phyloP scores from a whole-genome alignment of 2,329 filamentous ascomycete genomes.

The Fusarium odoratissimum region DNA sequence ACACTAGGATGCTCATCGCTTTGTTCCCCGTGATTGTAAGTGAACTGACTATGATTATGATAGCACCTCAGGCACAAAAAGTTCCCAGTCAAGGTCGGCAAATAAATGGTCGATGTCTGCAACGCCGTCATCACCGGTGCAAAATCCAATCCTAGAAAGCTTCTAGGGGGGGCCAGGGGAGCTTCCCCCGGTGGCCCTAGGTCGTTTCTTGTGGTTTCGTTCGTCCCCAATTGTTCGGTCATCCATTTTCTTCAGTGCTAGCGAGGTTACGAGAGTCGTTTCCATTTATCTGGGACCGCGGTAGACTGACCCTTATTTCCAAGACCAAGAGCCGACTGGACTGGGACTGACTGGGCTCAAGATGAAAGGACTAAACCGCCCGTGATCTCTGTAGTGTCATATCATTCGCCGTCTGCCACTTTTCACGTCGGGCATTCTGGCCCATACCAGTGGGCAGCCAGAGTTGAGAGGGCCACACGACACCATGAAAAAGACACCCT shows the following conservation, averaged over 20 bases:
- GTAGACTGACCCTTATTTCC: constrained; percentile 27
- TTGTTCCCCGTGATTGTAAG: constrained; percentile 12
- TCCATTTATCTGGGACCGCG: constrained; percentile 33
- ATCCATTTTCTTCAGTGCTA: constrained; percentile 26
- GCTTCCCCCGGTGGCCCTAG: constrained; percentile 33
- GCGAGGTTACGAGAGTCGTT: constrained; percentile 25
- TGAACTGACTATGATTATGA: not conserved
- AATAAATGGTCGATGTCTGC: constrained; percentile 24
- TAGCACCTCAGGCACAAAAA: constrained; percentile 12
- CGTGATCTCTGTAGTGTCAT: constrained; percentile 39
- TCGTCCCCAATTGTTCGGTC: constrained; percentile 37
- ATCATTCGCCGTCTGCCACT: constrained; percentile 30
- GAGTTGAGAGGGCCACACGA: constrained; percentile 37
- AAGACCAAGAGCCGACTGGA: constrained; percentile 8
- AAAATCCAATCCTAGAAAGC: constrained; percentile 21
- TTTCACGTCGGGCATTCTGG: constrained; percentile 19
- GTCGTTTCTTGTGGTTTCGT: constrained; percentile 31
- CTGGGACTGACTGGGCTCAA: constrained; percentile 19
- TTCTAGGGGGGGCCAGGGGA: constrained; percentile 38
- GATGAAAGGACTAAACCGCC: constrained; percentile 17
- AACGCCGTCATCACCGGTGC: constrained; percentile 26
- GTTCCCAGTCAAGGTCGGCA: constrained; percentile 14
- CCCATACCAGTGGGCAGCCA: constrained; percentile 38
- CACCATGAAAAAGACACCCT: constrained; percentile 30
- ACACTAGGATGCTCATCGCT: constrained; percentile 29